A percentile compares a stretch with the other conserved stretches of the same genome.
Evolutionary conservation across 305 asterid species (phyloP).

Genomic region (Petunia hybrid): DNA sequence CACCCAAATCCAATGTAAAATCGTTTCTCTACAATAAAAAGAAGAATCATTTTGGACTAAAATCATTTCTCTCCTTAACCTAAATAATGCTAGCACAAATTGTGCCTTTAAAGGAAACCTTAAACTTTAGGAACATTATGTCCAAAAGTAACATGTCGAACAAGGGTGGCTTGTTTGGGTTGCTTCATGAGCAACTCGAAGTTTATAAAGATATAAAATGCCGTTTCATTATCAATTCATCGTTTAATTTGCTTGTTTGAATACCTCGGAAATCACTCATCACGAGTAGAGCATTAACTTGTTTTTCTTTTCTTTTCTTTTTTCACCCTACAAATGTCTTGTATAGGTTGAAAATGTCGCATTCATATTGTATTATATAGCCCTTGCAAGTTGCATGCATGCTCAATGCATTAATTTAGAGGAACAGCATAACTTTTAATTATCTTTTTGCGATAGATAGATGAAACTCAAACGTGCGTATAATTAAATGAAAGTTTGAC

Average conservation of each 20-base stretch:
- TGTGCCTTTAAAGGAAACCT: not conserved
- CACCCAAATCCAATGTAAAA: too few species aligned
- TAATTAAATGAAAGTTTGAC: not conserved
- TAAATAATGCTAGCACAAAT: not conserved
- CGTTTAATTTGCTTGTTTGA: not conserved
- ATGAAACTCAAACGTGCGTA: constrained; percentile 11
- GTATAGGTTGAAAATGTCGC: not conserved
- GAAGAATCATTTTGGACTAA: too few species aligned
- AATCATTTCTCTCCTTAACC: not conserved
- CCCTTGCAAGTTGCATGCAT: not conserved
- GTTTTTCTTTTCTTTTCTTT: not conserved
- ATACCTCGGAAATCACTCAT: not conserved
- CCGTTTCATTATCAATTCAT: too few species aligned
- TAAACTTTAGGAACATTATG: too few species aligned
- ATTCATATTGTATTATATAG: not conserved
- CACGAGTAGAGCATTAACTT: not conserved
- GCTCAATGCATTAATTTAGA: too few species aligned
- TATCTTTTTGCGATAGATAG: not conserved
- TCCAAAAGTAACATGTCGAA: too few species aligned
- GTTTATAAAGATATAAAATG: too few species aligned
- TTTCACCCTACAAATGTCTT: not conserved
- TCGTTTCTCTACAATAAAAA: too few species aligned
- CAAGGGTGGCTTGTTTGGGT: not conserved
- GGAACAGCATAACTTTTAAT: too few species aligned
- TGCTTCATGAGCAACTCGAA: not conserved